phyloP scores from a whole-genome alignment of 805 yeast genomes.

The Blastobotrys peoriensis region DNA sequence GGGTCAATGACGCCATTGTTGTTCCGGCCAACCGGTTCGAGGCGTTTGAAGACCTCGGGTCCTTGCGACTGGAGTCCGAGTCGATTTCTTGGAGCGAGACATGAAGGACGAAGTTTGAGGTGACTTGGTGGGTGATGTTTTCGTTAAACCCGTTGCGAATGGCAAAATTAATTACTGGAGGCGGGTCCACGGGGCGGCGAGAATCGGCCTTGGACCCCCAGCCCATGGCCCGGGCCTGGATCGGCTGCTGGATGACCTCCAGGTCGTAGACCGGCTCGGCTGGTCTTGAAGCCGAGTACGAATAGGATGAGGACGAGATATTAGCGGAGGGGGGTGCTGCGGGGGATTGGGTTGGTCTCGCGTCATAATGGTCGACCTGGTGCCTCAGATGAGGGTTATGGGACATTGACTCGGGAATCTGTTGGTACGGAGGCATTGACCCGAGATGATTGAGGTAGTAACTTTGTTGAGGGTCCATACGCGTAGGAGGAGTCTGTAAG shows the following conservation, averaged over 20 bases:
- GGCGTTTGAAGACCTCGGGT: slow-evolving; percentile 4
- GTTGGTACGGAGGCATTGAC: neutral
- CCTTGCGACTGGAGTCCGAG: slow-evolving; percentile 8
- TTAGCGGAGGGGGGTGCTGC: too few relatives aligned
- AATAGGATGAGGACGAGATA: neutral
- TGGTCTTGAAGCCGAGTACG: neutral
- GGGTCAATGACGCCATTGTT: slow-evolving; percentile 21
- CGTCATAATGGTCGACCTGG: too few relatives aligned
- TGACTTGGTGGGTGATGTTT: slow-evolving; percentile 26
- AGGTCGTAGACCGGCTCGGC: slow-evolving; percentile 9
- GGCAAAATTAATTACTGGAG: slow-evolving; percentile 27
- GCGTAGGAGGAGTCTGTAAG: neutral
- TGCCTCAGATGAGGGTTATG: too few relatives aligned
- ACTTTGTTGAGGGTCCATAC: neutral
- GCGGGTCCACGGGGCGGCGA: slow-evolving; percentile 32
- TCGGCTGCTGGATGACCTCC: slow-evolving; percentile 28
- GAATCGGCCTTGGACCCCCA: slow-evolving; percentile 30
- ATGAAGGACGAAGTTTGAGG: slow-evolving; percentile 24
- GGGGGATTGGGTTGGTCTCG: too few relatives aligned
- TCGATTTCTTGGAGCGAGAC: slow-evolving; percentile 14
- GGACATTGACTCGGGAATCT: too few relatives aligned
- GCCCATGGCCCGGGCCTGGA: slow-evolving; percentile 31
- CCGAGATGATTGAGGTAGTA: neutral
- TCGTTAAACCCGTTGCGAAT: slow-evolving; percentile 20
- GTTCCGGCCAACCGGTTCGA: slow-evolving; percentile 20